These are phyloP conservation scores for Musa acuminata DNA, from an alignment of 176 grass and related monocot genomes.

Conservation along the genomic window DNA sequence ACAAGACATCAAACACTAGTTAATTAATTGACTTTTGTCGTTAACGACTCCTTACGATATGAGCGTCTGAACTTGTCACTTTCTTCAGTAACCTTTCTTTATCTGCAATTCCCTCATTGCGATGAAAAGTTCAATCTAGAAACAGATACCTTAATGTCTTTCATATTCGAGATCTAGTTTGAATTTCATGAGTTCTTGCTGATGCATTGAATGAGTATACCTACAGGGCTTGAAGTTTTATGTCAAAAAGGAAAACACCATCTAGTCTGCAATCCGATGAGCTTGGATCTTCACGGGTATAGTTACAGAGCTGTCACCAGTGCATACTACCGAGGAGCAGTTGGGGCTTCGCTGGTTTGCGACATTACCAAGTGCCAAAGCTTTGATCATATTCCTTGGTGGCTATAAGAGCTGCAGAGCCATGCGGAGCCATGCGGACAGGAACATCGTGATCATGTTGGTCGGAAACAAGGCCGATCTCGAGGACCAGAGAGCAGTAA, in stretches of 20 bases:
- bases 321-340: slow-evolving; percentile 61
- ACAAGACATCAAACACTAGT: not conserved
- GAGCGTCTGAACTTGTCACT: not conserved
- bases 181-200: not conserved
- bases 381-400: slow-evolving; percentile 73
- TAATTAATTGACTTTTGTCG: not conserved
- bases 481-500: slow-evolving; percentile 44
- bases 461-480: slow-evolving; percentile 70
- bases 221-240: not conserved
- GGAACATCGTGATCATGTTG: slow-evolving; percentile 80
- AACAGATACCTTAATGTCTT: not conserved
- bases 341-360: slow-evolving; percentile 59
- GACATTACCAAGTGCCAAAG: slow-evolving; percentile 78
- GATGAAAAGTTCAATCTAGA: no score
- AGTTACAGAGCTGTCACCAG: slow-evolving; percentile 79
- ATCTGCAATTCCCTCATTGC: not conserved
- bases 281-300: not conserved
- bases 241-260: no score
- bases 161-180: not conserved
- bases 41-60: not conserved
- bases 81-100: not conserved
- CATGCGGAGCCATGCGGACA: slow-evolving; percentile 65
- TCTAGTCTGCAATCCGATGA: not conserved
- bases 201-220: not conserved
- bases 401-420: slow-evolving; percentile 58